Percentiles rank a stretch among this genome's conserved stretches.
Conservation (phyloP, 305 asterid genomes). For the Fraxinus angustifolia region DNA sequence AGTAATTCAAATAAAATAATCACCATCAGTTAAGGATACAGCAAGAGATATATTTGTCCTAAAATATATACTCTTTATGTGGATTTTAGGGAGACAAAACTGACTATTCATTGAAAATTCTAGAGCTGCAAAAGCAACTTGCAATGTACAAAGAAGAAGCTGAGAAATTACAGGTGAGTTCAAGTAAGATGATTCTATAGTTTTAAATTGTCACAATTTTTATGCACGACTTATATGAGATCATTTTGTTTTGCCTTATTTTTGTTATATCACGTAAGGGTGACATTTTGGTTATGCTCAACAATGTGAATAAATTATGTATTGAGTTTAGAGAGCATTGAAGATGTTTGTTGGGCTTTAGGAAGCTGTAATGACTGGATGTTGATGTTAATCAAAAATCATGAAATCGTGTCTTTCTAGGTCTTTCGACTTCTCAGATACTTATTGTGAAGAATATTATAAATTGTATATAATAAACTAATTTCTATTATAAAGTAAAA, state of each 20-base stretch:
- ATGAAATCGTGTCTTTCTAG: slow-evolving; percentile 2
- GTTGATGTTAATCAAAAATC: slow-evolving; percentile 8
- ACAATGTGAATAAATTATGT: background rate
- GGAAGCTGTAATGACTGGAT: slow-evolving; percentile 16
- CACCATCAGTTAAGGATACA: slow-evolving; percentile 12
- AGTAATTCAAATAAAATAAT: slow-evolving; percentile 3
- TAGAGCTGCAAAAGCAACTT: slow-evolving; percentile 84
- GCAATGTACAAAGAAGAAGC: slow-evolving; percentile 87
- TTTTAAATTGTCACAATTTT: slow-evolving; percentile 5
- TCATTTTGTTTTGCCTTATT: background rate
- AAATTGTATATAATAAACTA: too few relatives aligned
- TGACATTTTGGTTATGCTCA: background rate
- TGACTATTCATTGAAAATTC: slow-evolving; percentile 73
- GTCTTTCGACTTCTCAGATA: slow-evolving; percentile 12
- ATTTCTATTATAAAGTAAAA: too few relatives aligned
- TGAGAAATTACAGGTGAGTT: slow-evolving; percentile 72
- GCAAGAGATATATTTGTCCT: slow-evolving; percentile 22
- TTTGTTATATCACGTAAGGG: slow-evolving; percentile 5
- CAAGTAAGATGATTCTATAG: slow-evolving; percentile 13
- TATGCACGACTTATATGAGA: slow-evolving; percentile 13
- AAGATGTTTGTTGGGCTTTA: background rate
- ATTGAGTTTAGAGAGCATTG: slow-evolving; percentile 16
- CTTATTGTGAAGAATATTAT: background rate
- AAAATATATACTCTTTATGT: slow-evolving; percentile 28
- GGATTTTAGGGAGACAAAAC: slow-evolving; percentile 70